Evolutionary conservation across 305 asterid genomes (phyloP).

Genomic region (Fraxinus baroniana): DNA sequence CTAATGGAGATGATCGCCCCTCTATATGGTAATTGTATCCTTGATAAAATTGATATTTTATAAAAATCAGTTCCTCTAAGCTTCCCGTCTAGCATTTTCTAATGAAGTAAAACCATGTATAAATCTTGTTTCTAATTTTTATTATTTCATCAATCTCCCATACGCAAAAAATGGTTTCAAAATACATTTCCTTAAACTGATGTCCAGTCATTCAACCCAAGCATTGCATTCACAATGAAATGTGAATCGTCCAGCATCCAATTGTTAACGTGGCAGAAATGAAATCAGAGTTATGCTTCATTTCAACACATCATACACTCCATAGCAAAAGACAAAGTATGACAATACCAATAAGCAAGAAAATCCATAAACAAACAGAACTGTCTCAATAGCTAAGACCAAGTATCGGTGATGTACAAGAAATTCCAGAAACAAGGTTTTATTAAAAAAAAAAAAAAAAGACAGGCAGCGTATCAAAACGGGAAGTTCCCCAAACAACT

Average conservation of each 20-base stretch:
- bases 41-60: not conserved
- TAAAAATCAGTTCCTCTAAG: not conserved
- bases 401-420: not conserved
- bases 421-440: not conserved
- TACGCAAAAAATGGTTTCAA: not conserved
- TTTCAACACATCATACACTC: not conserved
- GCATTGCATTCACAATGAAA: not conserved
- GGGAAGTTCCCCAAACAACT: not conserved
- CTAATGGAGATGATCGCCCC: not conserved
- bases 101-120: not conserved
- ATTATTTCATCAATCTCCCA: not conserved
- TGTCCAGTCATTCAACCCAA: not conserved
- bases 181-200: not conserved
- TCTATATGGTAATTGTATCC: not conserved
- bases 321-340: not conserved
- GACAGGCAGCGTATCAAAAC: not conserved
- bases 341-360: not conserved
- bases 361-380: not conserved
- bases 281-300: not conserved
- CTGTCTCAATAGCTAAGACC: not conserved
- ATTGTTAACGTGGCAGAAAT: not conserved
- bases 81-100: not conserved
- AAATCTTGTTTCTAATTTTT: not conserved
- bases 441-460: not conserved
- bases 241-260: not conserved